Percentiles rank a stretch among this genome's conserved stretches.
Conservation (phyloP, 75 land plant species). For the Cupressus sempervirens region DNA sequence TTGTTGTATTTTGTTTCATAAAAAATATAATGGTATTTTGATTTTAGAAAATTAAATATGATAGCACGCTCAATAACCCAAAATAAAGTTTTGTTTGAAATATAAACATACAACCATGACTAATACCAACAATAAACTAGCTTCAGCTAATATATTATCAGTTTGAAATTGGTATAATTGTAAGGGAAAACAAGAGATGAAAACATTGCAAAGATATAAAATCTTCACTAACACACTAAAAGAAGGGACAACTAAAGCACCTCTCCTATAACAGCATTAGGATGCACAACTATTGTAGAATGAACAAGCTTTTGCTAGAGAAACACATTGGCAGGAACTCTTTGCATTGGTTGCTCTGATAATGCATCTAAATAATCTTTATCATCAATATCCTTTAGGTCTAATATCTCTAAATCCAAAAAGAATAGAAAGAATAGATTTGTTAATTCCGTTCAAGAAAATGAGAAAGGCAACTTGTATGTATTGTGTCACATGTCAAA, state of each 20-base stretch:
- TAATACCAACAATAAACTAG: not conserved
- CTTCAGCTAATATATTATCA: not conserved
- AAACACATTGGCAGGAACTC: not conserved
- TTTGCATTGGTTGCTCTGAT: not conserved
- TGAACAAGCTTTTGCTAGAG: conserved; percentile 34
- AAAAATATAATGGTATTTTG: not conserved
- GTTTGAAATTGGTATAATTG: not conserved
- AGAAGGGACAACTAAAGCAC: conserved; percentile 18
- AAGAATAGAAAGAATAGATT: conserved; percentile 3
- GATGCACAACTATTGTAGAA: conserved; percentile 69
- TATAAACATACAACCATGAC: not conserved
- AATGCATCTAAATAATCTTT: conserved; percentile 1
- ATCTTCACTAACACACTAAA: not conserved
- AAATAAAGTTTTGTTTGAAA: not conserved
- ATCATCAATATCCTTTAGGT: conserved; percentile 1
- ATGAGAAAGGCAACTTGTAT: not conserved
- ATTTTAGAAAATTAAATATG: not conserved
- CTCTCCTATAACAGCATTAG: conserved; percentile 70
- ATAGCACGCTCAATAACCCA: not conserved
- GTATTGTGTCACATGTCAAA: not conserved
- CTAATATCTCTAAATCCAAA: conserved; percentile 4
- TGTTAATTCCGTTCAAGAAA: not conserved
- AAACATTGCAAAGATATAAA: not conserved
- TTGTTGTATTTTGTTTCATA: not conserved
- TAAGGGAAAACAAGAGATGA: not conserved